Base-by-base conservation (phyloP, 2,329 filamentous ascomycete genomes). In the Elsinoe batatas region DNA sequence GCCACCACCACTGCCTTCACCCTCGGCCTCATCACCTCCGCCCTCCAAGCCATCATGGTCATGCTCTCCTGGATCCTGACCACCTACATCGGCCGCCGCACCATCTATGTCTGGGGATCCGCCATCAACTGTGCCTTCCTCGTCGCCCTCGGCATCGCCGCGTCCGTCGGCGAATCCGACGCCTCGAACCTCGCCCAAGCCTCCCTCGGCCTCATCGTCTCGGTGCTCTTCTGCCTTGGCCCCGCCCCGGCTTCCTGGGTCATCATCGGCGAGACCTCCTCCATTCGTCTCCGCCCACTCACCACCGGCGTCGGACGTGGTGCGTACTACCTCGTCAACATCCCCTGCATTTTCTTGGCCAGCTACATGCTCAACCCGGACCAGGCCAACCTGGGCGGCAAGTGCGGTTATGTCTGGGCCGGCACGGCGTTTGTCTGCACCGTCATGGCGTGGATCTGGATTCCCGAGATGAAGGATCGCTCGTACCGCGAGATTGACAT, bases 31-130 rank as follows among this genome's bases (percentile, higher is more conserved):
- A 84, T 84, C 67, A 84, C 78, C 51, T 84, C 82, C 0, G 79
- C 75, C 50, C 79, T 85, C 1, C 79, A 83, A 64, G 72, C 68
- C 67, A 68, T 86, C 65, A 75, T 82, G 58, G 80, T 83, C 66
- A 83, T 83, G 76, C 72, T 83, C 37, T 85, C 82, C 57, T 85
- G 83, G 83, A 69, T 84, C 56, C 76, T 86, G 51, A 85, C 80
- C 13, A 77, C 78, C 1, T 84, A 81, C 68, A 72, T 82, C 53
- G 81, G 82, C 64, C 77, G 81, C 58, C 81, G 82, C 54, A 76
- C 78, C 33, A 83, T 85, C 67, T 85, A 84, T 67, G 71, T 84
- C 56, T 83, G 76, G 71, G 81, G 82, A 58, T 76, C 77, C 22
- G 64, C 69, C 36, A 73, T 77, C 68, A 83, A 81, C 69, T 70